These are phyloP conservation scores for Carex parvula DNA, from an alignment of 176 grass and related monocot genomes.

Conservation along the genomic window DNA sequence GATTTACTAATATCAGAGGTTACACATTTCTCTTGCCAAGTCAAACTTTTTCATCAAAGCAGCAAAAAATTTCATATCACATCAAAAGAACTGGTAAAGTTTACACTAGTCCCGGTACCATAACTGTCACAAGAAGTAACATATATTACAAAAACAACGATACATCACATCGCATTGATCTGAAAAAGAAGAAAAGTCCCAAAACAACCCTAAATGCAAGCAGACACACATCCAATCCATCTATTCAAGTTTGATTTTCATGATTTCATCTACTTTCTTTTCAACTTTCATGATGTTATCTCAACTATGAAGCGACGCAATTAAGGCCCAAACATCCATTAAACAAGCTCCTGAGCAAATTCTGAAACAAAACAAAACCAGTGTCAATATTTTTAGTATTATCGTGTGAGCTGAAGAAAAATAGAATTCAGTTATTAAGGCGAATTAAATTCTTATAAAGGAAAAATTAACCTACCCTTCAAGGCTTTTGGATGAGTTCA, in stretches of 20 bases:
- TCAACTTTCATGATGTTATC: neutral
- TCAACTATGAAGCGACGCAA: constrained; percentile 41
- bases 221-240: constrained; percentile 27
- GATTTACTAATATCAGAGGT: neutral
- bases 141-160: constrained; percentile 9
- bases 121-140: neutral
- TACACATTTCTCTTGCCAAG: neutral
- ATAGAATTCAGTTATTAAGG: neutral
- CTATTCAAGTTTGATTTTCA: neutral
- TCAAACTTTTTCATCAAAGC: neutral
- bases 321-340: constrained; percentile 61
- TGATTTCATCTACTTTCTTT: neutral
- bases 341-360: constrained; percentile 51
- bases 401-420: neutral
- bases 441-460: neutral
- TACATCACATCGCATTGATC: constrained; percentile 22
- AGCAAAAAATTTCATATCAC: constrained; percentile 1
- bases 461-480: constrained; percentile 31
- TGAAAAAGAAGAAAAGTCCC: constrained; percentile 5
- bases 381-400: neutral
- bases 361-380: constrained; percentile 30
- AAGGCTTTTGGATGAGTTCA: constrained; percentile 39
- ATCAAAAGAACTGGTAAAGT: neutral
- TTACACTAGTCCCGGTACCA: neutral
- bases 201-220: neutral